Percentiles rank a stretch among this genome's conserved stretches.
Evolutionary conservation across 2,329 filamentous ascomycete genomes (phyloP).

Genomic region (Ophiosphaerella narmari): DNA sequence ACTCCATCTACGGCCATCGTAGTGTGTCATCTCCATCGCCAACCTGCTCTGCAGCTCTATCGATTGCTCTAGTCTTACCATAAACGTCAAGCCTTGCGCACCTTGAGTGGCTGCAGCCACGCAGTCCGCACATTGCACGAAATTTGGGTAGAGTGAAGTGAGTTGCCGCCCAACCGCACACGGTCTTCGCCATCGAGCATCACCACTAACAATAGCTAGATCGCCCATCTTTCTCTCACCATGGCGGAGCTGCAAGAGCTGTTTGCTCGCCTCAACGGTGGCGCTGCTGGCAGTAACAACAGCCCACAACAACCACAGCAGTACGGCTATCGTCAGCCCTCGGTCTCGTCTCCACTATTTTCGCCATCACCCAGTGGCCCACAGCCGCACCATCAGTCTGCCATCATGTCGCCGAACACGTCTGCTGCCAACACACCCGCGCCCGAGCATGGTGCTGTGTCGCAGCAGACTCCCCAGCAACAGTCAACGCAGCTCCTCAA

Average conservation of each 20-base stretch:
- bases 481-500: constrained; percentile 64
- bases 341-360: constrained; percentile 62
- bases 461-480: constrained; percentile 45
- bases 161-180: constrained; percentile 15
- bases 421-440: constrained; percentile 51
- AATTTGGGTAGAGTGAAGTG: constrained; percentile 38
- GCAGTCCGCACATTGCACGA: constrained; percentile 19
- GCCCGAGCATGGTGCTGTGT: constrained; percentile 48
- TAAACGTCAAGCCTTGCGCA: constrained; percentile 9
- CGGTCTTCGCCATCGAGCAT: constrained; percentile 13
- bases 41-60: constrained; percentile 12
- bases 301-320: constrained; percentile 26
- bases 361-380: constrained; percentile 60
- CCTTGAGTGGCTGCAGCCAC: constrained; percentile 14
- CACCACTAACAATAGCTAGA: constrained; percentile 20
- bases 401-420: constrained; percentile 62
- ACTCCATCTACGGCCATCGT: constrained; percentile 18
- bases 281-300: constrained; percentile 31
- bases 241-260: constrained; percentile 53
- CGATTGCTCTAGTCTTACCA: constrained; percentile 5
- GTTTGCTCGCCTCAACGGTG: constrained; percentile 49
- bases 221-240: constrained; percentile 25
- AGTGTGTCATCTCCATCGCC: constrained; percentile 11
- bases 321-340: constrained; percentile 55
- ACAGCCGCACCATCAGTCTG: constrained; percentile 61